Percentiles rank a stretch among this genome's conserved stretches.
These are phyloP conservation scores for Paramecium sexaurelia DNA, from an alignment of 73 alveolate genomes.

Conservation along the genomic window DNA sequence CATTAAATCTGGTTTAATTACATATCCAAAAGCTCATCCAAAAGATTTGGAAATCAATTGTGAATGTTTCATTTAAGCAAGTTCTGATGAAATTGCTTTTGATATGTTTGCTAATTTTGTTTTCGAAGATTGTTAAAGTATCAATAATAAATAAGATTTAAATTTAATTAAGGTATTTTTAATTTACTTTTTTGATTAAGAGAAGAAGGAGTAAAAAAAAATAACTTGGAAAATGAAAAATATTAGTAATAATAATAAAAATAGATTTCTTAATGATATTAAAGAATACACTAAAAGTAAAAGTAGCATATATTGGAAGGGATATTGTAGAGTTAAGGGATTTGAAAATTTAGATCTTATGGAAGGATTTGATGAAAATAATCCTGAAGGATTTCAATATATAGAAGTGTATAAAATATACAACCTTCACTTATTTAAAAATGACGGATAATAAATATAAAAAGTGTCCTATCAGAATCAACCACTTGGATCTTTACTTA, in stretches of 20 bases:
- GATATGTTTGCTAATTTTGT: conserved; percentile 32
- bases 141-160: conserved; percentile 36
- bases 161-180: conserved; percentile 62
- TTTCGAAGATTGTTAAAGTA: neutral
- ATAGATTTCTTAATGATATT: conserved; percentile 16
- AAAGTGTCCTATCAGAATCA: neutral
- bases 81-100: neutral
- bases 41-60: conserved; percentile 67
- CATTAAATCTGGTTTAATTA: neutral
- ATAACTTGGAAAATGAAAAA: conserved; percentile 52
- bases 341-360: conserved; percentile 61
- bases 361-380: conserved; percentile 31
- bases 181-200: conserved; percentile 36
- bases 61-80: conserved; percentile 53
- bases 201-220: neutral
- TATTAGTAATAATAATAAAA: neutral
- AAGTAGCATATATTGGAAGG: conserved; percentile 60
- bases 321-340: conserved; percentile 54
- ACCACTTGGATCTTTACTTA: conserved; percentile 53
- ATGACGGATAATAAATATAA: neutral
- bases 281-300: neutral
- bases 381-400: conserved; percentile 22
- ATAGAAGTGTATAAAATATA: conserved; percentile 64
- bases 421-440: conserved; percentile 51
- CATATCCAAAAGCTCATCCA: conserved; percentile 64